Conservation (phyloP, 441 rosid species). For the Macaranga tanarius region DNA sequence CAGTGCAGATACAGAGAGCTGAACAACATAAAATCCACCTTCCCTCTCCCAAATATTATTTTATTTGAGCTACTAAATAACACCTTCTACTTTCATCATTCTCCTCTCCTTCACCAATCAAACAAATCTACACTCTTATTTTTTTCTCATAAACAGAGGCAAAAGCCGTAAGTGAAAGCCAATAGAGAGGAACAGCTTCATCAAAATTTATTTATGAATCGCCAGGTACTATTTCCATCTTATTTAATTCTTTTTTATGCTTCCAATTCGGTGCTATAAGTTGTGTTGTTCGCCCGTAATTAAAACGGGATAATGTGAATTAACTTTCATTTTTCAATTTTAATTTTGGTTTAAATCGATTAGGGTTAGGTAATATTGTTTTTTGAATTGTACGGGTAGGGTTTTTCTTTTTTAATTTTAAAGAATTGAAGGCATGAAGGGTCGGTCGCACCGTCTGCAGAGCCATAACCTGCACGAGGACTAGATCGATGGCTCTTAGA, state of each 20-base stretch:
- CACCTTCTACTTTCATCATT: no score
- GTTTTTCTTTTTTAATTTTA: no score
- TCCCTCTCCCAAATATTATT: no score
- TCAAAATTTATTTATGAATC: neutral
- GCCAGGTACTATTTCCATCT: neutral
- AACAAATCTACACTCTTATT: neutral
- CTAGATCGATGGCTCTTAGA: constrained; percentile 97
- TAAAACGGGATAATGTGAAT: constrained; percentile 8
- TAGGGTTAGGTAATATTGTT: neutral
- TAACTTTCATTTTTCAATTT: neutral
- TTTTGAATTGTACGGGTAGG: neutral
- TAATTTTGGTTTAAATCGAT: neutral
- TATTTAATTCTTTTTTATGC: neutral
- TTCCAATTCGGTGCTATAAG: neutral
- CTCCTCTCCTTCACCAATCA: neutral
- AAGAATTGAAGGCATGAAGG: constrained; percentile 42
- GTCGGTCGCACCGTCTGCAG: constrained; percentile 61
- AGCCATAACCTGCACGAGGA: constrained; percentile 73
- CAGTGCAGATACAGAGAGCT: neutral
- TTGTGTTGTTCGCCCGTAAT: neutral
- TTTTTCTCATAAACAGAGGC: neutral
- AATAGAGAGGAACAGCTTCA: neutral
- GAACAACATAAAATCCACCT: neutral
- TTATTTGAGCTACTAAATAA: neutral
- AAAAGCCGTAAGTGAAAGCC: no score